These are phyloP conservation scores for Jackrogersella multiformis DNA, from an alignment of 495 filamentous ascomycete genomes.

Conservation along the genomic window DNA sequence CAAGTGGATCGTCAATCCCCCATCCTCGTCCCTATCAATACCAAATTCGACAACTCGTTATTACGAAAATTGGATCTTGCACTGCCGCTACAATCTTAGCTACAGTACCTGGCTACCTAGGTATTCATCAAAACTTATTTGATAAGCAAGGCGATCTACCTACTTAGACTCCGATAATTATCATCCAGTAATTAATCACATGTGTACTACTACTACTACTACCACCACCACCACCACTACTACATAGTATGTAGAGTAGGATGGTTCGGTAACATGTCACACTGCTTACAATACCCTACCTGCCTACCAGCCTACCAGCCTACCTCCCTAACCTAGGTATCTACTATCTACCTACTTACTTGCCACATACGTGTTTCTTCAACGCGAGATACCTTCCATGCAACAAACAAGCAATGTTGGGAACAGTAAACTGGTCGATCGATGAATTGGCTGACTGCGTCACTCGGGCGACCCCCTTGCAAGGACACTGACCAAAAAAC, in stretches of 20 bases:
- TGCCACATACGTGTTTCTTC: no score
- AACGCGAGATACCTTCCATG: no score
- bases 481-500: constrained; percentile 21
- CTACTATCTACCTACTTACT: no score
- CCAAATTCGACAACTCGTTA: constrained; percentile 31
- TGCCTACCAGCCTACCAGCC: neutral
- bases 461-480: constrained; percentile 39
- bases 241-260: constrained; percentile 6
- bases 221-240: no score
- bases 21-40: constrained; percentile 2
- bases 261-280: constrained; percentile 36
- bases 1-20: constrained; percentile 16
- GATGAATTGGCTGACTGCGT: constrained; percentile 44
- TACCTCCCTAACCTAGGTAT: no score
- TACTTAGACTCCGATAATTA: constrained; percentile 9
- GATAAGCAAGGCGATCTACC: constrained; percentile 2
- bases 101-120: neutral
- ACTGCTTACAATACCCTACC: constrained; percentile 24
- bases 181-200: constrained; percentile 25
- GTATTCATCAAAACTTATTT: neutral
- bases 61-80: constrained; percentile 34
- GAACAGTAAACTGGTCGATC: constrained; percentile 38
- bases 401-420: constrained; percentile 14
- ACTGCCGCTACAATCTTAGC: constrained; percentile 27
- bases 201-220: no score